Percentiles rank a stretch among this genome's conserved stretches.
Evolutionary conservation across 805 yeast species (phyloP).

Genomic region (Hanseniaspora mollemarum): DNA sequence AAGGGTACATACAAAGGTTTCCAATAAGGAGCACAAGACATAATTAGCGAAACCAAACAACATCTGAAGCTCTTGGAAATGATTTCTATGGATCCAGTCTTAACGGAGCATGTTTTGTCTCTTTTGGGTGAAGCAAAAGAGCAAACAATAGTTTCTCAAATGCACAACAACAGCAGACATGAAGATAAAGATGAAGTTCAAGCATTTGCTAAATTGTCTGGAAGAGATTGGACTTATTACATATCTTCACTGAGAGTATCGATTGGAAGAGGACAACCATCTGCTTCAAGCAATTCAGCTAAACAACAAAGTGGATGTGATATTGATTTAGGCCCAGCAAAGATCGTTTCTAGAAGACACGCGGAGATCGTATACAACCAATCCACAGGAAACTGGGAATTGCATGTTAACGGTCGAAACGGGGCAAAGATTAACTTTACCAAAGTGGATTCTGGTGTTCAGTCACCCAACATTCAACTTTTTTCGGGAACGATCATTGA

Average conservation of each 20-base stretch:
- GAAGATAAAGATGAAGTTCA: slow-evolving; percentile 59
- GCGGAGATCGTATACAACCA: slow-evolving; percentile 73
- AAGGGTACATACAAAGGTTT: not conserved
- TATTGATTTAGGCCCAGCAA: slow-evolving; percentile 92
- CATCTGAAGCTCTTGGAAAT: slow-evolving; percentile 18
- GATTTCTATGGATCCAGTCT: slow-evolving; percentile 33
- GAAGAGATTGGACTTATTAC: slow-evolving; percentile 85
- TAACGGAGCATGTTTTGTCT: slow-evolving; percentile 64
- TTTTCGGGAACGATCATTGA: slow-evolving; percentile 85
- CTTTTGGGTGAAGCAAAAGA: slow-evolving; percentile 61
- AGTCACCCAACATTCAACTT: slow-evolving; percentile 42
- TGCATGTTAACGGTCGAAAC: slow-evolving; percentile 73
- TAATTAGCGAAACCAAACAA: too few species aligned
- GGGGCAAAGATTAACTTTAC: slow-evolving; percentile 81
- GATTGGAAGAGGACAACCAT: slow-evolving; percentile 52
- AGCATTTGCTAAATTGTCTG: slow-evolving; percentile 95
- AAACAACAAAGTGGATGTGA: slow-evolving; percentile 32
- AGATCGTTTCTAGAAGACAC: slow-evolving; percentile 88
- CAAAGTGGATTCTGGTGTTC: slow-evolving; percentile 36
- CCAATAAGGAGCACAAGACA: slow-evolving; percentile 16
- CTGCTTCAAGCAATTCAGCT: slow-evolving; percentile 28
- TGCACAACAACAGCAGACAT: slow-evolving; percentile 61
- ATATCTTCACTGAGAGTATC: slow-evolving; percentile 65
- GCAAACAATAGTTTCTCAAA: slow-evolving; percentile 59
- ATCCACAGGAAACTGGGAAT: slow-evolving; percentile 71